Evolutionary conservation across 176 grass and related monocot species (phyloP).

Genomic region (Calamus simplicifolius): DNA sequence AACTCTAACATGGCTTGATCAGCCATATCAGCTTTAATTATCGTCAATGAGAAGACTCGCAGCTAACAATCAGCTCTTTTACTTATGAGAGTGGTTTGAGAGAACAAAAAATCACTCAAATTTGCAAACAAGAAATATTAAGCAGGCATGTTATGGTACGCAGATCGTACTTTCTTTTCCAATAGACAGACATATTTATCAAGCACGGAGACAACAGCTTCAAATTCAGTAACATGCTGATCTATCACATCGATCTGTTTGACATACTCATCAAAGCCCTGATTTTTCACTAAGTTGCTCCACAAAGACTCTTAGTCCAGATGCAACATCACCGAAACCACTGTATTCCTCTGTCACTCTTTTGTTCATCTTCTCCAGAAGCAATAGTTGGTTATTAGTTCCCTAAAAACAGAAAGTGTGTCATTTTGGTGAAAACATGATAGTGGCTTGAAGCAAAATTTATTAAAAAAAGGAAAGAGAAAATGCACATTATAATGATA

Average conservation of each 20-base stretch:
- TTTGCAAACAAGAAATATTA: background rate
- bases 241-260: slow-evolving; percentile 71
- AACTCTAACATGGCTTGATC: too few relatives aligned
- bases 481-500: background rate
- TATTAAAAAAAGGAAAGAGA: background rate
- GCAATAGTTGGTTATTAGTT: slow-evolving; percentile 58
- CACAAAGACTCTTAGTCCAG: slow-evolving; percentile 83
- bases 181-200: slow-evolving; percentile 68
- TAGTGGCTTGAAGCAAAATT: background rate
- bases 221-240: slow-evolving; percentile 76
- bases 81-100: too few relatives aligned
- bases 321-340: slow-evolving; percentile 61
- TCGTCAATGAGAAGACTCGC: too few relatives aligned
- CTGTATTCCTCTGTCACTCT: slow-evolving; percentile 62
- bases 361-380: slow-evolving; percentile 81
- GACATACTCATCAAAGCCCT: slow-evolving; percentile 54
- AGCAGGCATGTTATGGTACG: slow-evolving; percentile 30
- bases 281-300: slow-evolving; percentile 80
- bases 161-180: slow-evolving; percentile 75
- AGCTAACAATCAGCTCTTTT: too few relatives aligned
- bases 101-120: too few relatives aligned
- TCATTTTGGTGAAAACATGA: background rate
- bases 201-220: slow-evolving; percentile 82
- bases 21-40: too few relatives aligned
- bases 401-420: slow-evolving; percentile 41